Base-by-base conservation (phyloP, 1,284 basidiomycete genomes). In the Malassezia furfur region DNA sequence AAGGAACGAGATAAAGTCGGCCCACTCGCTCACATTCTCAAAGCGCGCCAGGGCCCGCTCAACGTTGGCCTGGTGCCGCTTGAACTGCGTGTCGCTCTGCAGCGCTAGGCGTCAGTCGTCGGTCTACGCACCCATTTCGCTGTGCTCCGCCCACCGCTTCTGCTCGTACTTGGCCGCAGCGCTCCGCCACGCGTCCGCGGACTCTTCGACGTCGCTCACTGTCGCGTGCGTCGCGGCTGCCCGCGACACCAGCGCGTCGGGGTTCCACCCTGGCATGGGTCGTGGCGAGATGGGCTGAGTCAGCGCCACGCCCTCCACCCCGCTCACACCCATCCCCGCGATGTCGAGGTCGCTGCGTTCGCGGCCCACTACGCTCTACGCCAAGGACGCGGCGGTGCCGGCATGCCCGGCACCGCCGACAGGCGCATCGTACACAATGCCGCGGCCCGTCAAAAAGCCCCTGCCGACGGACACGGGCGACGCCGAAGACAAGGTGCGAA, bases 21-120 rank as follows among this genome's bases (percentile, higher is more conserved):
- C 93, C 94, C 94, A 99, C 78, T 99, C 94, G 60, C 93, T 88
- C 59, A 96, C 89, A 72, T 84, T 88, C 74, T 96, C 91, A 69
- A 99, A 98, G 1, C 88, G 86, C 62, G 85, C 86, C 28, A 99
- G 80, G 62, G 87, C 88, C 75, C 86, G 86, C 74, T 98, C 94
- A 50, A 99, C 86, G 66, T 88, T 84, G 50, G 85, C 82, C 0
- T 85, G 81, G 77, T 91, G 96, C 78, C 96, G 96, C 80, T 88
- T 90, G 79, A 86, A 98, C 75, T 91, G 91, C n/a, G 87, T 84
- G 77, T 98, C 93, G 17, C 63, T 57, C 30, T 66, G 61, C 34
- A 75, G 59, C 2, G 71, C 62, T 43, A n/a, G n/a, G 2, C 7
- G 39, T 46, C 28, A 22, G 21, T 25, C 7, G 14, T 38, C 22